These are phyloP conservation scores for Proliferodiscus dingleyae DNA, from an alignment of 2,329 filamentous ascomycete genomes.

Conservation along the genomic window DNA sequence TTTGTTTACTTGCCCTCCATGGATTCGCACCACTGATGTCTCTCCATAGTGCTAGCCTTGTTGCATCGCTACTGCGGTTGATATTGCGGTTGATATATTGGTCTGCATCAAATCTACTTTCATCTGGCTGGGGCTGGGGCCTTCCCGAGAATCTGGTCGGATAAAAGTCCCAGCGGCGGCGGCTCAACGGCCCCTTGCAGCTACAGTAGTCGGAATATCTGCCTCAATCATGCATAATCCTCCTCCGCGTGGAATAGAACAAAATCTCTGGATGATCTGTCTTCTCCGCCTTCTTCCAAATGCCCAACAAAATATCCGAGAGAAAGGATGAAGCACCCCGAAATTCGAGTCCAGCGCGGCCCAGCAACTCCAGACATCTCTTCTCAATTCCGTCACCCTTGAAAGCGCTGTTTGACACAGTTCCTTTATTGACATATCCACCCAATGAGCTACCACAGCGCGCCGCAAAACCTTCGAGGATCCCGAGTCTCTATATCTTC, in stretches of 20 bases:
- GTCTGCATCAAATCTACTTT: too few relatives aligned
- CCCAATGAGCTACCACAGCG: conserved; percentile 69
- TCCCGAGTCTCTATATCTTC: conserved; percentile 70
- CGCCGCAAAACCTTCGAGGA: conserved; percentile 43
- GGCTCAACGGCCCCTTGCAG: too few relatives aligned
- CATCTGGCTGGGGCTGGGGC: too few relatives aligned
- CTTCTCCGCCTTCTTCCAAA: conserved; percentile 4
- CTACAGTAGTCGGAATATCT: too few relatives aligned
- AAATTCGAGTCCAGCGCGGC: conserved; percentile 16
- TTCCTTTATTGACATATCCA: conserved; percentile 73
- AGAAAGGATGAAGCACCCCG: conserved; percentile 7
- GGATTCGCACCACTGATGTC: too few relatives aligned
- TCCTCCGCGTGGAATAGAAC: not conserved
- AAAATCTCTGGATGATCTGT: not conserved
- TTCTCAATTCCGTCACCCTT: conserved; percentile 62
- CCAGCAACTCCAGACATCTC: conserved; percentile 19
- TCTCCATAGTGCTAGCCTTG: too few relatives aligned
- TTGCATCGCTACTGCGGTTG: too few relatives aligned
- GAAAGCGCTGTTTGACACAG: conserved; percentile 76
- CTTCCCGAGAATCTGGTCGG: too few relatives aligned
- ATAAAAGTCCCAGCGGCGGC: too few relatives aligned
- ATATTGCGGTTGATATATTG: too few relatives aligned
- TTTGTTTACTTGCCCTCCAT: too few relatives aligned
- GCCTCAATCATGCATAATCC: not conserved
- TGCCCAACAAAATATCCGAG: conserved; percentile 10